Percentiles rank a stretch among this genome's conserved stretches.
Evolutionary conservation across 352 stramenopile species (phyloP).

Genomic region (Globisporangium megalacanthum): DNA sequence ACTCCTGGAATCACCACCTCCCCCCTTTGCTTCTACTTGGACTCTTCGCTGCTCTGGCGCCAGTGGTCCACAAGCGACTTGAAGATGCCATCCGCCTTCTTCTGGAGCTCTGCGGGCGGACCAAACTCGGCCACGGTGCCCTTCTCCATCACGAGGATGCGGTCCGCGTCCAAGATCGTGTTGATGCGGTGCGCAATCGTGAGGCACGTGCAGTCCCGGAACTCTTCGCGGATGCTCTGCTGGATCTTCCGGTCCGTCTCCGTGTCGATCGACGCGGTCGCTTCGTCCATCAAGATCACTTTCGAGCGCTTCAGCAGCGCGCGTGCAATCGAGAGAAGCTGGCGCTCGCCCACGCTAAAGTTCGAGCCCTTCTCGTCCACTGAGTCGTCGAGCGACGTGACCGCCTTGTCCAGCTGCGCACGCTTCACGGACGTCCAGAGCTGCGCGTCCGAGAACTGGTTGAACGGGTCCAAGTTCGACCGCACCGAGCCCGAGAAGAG

Average conservation of each 20-base stretch:
- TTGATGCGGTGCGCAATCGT: conserved; percentile 97
- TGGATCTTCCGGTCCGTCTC: conserved; percentile 87
- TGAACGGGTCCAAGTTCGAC: conserved; percentile 87
- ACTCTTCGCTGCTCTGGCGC: conserved; percentile 68
- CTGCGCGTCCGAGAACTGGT: conserved; percentile 63
- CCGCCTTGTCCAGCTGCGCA: conserved; percentile 46
- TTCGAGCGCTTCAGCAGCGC: conserved; percentile 88
- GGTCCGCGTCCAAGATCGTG: conserved; percentile 95
- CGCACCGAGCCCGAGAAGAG: conserved; percentile 86
- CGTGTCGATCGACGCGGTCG: conserved; percentile 90
- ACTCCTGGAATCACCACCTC: too few species aligned
- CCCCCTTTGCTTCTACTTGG: conserved; percentile 51
- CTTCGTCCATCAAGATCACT: conserved; percentile 98
- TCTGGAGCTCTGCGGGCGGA: conserved; percentile 68
- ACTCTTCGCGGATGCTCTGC: conserved; percentile 90
- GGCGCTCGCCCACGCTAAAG: conserved; percentile 93
- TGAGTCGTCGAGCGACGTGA: conserved; percentile 36
- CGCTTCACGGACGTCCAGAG: conserved; percentile 65
- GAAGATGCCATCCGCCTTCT: conserved; percentile 67
- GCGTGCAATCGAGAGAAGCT: conserved; percentile 94
- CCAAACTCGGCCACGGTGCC: conserved; percentile 93
- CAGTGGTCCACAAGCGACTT: conserved; percentile 73
- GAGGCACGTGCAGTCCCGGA: conserved; percentile 90
- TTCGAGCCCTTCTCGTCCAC: conserved; percentile 92
- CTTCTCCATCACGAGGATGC: conserved; percentile 94